Evolutionary conservation across 129 eudicot genomes (phyloP).

Genomic region (Sambucus nigra): DNA sequence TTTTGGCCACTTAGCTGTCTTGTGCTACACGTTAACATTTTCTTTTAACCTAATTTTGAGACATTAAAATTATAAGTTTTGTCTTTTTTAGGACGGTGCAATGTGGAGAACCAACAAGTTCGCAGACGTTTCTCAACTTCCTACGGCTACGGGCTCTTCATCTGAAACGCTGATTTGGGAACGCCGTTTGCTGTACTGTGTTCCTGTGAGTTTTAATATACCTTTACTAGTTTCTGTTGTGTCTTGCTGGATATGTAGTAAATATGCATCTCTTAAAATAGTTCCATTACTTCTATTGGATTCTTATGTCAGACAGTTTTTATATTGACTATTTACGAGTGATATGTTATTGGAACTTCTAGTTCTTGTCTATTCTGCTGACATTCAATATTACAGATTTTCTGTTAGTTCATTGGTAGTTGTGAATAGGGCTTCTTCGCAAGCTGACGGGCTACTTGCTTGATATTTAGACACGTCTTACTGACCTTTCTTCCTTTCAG

Average conservation of each 20-base stretch:
- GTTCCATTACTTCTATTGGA: too few species aligned
- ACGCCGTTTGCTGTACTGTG: conserved; percentile 76
- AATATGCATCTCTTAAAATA: neutral
- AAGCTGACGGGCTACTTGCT: neutral
- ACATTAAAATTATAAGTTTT: neutral
- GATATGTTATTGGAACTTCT: neutral
- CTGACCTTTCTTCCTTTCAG: conserved; percentile 23
- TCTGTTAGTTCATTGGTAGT: neutral
- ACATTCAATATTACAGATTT: neutral
- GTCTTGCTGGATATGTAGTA: neutral
- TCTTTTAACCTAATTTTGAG: neutral
- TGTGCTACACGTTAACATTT: neutral
- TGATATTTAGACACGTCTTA: neutral
- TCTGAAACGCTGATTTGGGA: conserved; percentile 69
- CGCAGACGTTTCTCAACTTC: conserved; percentile 47
- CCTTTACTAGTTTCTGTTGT: neutral
- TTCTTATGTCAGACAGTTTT: too few species aligned
- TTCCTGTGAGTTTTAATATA: conserved; percentile 57
- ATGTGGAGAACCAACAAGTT: conserved; percentile 88
- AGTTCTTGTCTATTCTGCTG: neutral
- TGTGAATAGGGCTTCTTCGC: neutral
- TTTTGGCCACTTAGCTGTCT: neutral
- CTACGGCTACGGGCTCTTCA: conserved; percentile 42
- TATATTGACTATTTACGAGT: neutral
- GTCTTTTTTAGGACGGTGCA: conserved; percentile 34